Evolutionary conservation across 2,329 filamentous ascomycete species (phyloP), one percentile per base, ranked within the genome.

Genomic region (Microsporum canis): DNA sequence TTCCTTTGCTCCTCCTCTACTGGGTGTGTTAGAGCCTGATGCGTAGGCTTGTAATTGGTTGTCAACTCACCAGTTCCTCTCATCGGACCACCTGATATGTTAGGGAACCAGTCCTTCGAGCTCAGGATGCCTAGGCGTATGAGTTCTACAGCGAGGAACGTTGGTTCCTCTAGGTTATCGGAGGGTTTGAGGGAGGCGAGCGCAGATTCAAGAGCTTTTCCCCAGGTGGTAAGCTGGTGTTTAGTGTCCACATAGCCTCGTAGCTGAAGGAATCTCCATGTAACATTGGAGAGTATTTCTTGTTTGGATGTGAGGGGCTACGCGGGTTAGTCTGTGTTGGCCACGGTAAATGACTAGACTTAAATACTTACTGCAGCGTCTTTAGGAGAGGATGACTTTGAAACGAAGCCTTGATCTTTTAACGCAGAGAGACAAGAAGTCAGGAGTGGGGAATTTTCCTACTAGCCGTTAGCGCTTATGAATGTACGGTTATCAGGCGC

Each of bases 221-320:
- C 94, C 90, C 91, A 96, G 6, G 79, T 75, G 6, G 91, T 96
- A 63, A 96, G 80, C 63, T 86, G 83, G 73, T 97, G 92, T 62
- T 83, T 81, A 56, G 83, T 79, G 66, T 94, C 84, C 55, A 95
- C 80, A 69, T 96, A 99, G 29, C 87, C 91, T 62, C 91, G 85
- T 57, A 97, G 80, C 70, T 96, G 89, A 27, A 99, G 80, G 74
- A 96, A 94, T 60, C 91, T 84, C 88, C 90, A 96, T 62, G 92
- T 81, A 5, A 87, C 84, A 68, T 96, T 89, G 17, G 90, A 77
- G 29, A 82, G 77, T 60, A 92, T 82, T 68, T 94, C 88, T 14
- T 87, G 81, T 64, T 87, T 83, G n/a, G 86, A 83, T 62, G 80
- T 83, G 6, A 82, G 71, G 12, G 71, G 69, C 75, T 81, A 60